A percentile compares a stretch with the other conserved stretches of the same genome.
Conservation (phyloP, 768 basidiomycete species). For the Collybiopsis luxurians region DNA sequence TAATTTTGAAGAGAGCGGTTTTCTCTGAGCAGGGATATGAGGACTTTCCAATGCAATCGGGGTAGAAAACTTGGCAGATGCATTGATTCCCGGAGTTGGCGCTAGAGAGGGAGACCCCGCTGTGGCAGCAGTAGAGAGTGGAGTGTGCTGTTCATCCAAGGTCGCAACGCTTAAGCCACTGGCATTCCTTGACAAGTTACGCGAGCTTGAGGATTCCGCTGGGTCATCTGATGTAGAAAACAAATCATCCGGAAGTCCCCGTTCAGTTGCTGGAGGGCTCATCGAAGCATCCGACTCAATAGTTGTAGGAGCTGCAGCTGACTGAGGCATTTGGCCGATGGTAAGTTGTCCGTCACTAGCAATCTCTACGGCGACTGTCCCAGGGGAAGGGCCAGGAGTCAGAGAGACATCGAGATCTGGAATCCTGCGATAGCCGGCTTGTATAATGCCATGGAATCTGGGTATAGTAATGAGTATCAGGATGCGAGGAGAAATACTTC, state of each 20-base stretch:
- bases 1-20: background rate
- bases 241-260: background rate
- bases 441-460: slow-evolving; percentile 60
- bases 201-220: background rate
- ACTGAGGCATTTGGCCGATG: background rate
- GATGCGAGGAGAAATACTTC: background rate
- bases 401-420: background rate
- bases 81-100: background rate
- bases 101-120: background rate
- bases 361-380: background rate
- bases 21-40: background rate
- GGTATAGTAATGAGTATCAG: background rate
- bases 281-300: background rate
- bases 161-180: background rate
- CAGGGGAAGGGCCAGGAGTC: background rate
- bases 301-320: background rate
- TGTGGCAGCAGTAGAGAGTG: background rate
- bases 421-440: slow-evolving; percentile 56
- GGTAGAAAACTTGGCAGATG: background rate
- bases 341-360: background rate
- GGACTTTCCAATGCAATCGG: background rate
- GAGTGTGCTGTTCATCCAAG: background rate
- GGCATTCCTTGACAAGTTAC: background rate
- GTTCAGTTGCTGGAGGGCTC: slow-evolving; percentile 1
- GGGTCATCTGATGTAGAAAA: background rate